These are phyloP conservation scores for Pleurotus pulmonarius DNA, from an alignment of 768 basidiomycete species.

Conservation along the genomic window DNA sequence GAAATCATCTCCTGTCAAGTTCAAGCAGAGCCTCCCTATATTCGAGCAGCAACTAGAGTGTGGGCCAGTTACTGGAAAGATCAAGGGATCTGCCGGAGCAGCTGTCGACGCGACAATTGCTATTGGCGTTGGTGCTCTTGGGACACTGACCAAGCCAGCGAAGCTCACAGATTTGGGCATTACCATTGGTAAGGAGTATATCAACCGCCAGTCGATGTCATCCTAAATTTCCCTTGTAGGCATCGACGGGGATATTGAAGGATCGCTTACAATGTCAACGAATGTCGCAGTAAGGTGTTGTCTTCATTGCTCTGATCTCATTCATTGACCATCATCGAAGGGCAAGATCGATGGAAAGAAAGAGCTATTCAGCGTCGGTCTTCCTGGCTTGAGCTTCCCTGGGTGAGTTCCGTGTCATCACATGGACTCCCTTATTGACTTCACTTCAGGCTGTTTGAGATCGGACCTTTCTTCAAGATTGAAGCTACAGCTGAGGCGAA, in stretches of 20 bases:
- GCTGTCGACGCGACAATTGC: neutral
- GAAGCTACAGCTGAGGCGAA: conserved; percentile 20
- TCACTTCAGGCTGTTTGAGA: conserved; percentile 20
- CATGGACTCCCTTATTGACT: neutral
- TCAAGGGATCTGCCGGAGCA: conserved; percentile 1
- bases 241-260: neutral
- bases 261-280: neutral
- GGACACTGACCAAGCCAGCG: conserved; percentile 1
- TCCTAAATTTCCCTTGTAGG: neutral
- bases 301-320: neutral
- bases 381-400: conserved; percentile 28
- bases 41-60: conserved; percentile 2
- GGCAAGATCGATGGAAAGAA: conserved; percentile 18
- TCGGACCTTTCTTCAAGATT: conserved; percentile 37
- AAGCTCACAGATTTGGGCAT: neutral
- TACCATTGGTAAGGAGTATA: neutral
- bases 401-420: conserved; percentile 18
- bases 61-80: neutral
- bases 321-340: conserved; percentile 8
- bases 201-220: neutral
- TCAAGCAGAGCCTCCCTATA: neutral
- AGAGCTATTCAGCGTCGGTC: conserved; percentile 24
- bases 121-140: conserved; percentile 1
- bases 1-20: neutral
- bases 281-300: neutral